Conservation (phyloP, 306 rosid genomes). For the Vigna radiata region DNA sequence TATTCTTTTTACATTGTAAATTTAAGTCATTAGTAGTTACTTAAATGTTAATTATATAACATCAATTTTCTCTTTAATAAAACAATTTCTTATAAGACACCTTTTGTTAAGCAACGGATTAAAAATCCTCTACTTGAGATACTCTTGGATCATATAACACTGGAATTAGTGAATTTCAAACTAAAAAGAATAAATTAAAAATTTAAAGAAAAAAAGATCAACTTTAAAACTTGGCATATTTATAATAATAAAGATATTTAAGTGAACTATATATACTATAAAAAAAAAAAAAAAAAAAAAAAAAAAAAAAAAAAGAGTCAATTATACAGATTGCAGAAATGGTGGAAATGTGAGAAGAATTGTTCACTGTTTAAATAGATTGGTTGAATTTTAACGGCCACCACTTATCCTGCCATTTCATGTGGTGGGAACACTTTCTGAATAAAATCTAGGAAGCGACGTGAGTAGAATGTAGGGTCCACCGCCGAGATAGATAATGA, state of each 20-base stretch:
- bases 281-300: too few species aligned
- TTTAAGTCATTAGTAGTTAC: too few species aligned
- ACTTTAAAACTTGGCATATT: not conserved
- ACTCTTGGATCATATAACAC: not conserved
- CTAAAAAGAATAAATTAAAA: not conserved
- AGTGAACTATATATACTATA: not conserved
- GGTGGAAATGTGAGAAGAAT: slow-evolving; percentile 25
- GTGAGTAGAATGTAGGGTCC: slow-evolving; percentile 92
- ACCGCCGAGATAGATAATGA: slow-evolving; percentile 91
- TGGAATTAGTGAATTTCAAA: not conserved
- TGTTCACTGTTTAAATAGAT: slow-evolving; percentile 16
- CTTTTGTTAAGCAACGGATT: too few species aligned
- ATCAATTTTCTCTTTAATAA: too few species aligned
- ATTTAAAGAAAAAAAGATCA: not conserved
- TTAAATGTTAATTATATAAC: too few species aligned
- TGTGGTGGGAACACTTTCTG: slow-evolving; percentile 83
- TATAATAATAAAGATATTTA: not conserved
- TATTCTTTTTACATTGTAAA: too few species aligned
- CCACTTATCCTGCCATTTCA: slow-evolving; percentile 47
- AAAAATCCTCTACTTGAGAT: too few species aligned
- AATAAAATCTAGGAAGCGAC: slow-evolving; percentile 87
- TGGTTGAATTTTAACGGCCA: slow-evolving; percentile 23
- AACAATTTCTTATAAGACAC: too few species aligned
- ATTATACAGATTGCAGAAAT: slow-evolving; percentile 37
- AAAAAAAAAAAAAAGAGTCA: too few species aligned